phyloP scores from a whole-genome alignment of 148 eudicot genomes.

The Fallopia convolvulus region DNA sequence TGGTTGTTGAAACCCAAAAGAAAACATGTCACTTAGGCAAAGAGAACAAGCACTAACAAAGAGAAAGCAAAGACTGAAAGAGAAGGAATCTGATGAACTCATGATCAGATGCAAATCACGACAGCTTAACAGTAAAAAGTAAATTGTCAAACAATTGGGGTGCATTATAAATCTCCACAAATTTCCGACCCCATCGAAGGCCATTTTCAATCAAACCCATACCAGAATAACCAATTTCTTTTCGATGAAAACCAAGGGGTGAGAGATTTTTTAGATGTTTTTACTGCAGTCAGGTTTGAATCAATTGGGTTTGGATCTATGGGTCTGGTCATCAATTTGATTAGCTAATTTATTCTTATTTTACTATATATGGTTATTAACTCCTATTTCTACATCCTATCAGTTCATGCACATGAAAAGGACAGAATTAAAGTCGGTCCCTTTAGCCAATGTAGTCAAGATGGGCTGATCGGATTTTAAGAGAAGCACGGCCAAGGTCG shows the following conservation, averaged over 20 bases:
- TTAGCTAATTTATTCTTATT: no score
- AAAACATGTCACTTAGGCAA: neutral
- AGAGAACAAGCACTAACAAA: neutral
- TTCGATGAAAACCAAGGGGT: neutral
- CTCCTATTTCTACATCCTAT: no score
- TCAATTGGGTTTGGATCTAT: no score
- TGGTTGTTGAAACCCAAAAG: conserved; percentile 13
- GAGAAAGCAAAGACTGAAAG: neutral
- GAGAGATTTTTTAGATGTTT: neutral
- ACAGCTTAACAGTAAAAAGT: neutral
- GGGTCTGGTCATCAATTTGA: no score
- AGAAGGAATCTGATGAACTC: neutral
- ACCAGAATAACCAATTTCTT: neutral
- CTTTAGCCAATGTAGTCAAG: no score
- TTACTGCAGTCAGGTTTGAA: no score
- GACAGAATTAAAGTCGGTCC: no score
- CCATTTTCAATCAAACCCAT: neutral
- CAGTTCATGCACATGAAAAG: no score
- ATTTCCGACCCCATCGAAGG: neutral
- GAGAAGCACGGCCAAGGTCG: conserved; percentile 14
- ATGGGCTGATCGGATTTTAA: no score
- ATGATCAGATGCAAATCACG: conserved; percentile 2
- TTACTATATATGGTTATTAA: no score
- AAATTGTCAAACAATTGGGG: conserved; percentile 8
- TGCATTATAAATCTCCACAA: neutral